Base-by-base conservation (phyloP, 768 basidiomycete species). In the Suillus bovinus region DNA sequence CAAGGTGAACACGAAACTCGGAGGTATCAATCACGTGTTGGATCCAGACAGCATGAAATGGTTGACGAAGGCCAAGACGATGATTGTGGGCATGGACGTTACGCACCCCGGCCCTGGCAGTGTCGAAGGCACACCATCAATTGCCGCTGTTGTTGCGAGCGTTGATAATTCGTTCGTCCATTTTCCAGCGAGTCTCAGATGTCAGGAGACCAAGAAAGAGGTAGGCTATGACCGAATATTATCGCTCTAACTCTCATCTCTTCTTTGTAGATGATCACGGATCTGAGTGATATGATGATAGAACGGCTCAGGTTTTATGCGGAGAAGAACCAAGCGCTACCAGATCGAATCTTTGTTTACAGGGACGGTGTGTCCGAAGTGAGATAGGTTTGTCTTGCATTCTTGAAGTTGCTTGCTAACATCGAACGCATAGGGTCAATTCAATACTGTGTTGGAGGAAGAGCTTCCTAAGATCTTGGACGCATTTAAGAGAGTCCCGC, bases 321-420 rank as follows among this genome's bases (percentile, higher is more conserved):
- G 65, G 78, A 73, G 71, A 84, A 80, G 69, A 90, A 83, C 64
- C 82, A 73, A 61, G 59, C 68, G 0, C 78, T 94, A 1, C 93
- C 93, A 0, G 81, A 86, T 2, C 81, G 91, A 3, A 79, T 94
- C 10, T 75, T 89, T 36, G 79, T 94, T 8, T 94, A 86, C 68
- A 85, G 93, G 20, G 91, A 93, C 72, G 93, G 92, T 41, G 90
- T 93, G 4, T 92, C 90, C 1, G 89, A 90, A 79, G 91, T 88
- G 62, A 14, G 82, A 70, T 6, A 38, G 47, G 14, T 49, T n/a
- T 46, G 24, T 46, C 39, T 41, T 17, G 47, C 16, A 4, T 16
- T 36, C 16, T 24, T 11, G 54, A 27, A 38, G 22, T n/a, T 22
- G 24, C 44, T 39, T 42, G 41, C 20, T 33, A 4, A 14, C 34